Conservation (phyloP, 805 yeast species). For the Myxozyma kluyveri region DNA sequence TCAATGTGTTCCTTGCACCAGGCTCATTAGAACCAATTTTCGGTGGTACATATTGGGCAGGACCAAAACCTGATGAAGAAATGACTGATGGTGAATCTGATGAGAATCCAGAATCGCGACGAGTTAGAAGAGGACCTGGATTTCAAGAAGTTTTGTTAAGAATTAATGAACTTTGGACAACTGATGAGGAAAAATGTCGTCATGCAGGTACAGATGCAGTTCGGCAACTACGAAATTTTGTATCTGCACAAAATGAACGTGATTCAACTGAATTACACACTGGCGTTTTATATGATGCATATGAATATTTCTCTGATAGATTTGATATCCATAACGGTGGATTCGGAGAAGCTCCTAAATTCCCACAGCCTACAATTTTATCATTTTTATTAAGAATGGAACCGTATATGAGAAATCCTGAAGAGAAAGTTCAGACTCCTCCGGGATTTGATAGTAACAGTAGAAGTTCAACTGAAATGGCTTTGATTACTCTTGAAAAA, state of each 20-base stretch:
- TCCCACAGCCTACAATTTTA: slow-evolving; percentile 38
- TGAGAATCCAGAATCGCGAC: slow-evolving; percentile 1
- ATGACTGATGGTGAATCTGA: slow-evolving; percentile 22
- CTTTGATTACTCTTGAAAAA: slow-evolving; percentile 33
- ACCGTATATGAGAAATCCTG: slow-evolving; percentile 5
- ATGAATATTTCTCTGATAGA: slow-evolving; percentile 32
- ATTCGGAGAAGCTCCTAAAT: slow-evolving; percentile 40
- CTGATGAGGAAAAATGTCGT: slow-evolving; percentile 34
- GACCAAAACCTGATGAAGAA: slow-evolving; percentile 35
- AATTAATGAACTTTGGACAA: slow-evolving; percentile 37
- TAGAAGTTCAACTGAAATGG: slow-evolving; percentile 28
- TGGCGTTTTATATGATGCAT: slow-evolving; percentile 27
- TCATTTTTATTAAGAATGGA: slow-evolving; percentile 30
- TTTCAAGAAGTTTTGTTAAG: slow-evolving; percentile 37
- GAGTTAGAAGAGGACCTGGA: slow-evolving; percentile 19
- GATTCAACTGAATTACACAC: slow-evolving; percentile 8
- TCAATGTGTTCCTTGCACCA: slow-evolving; percentile 42
- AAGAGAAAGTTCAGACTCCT: slow-evolving; percentile 18
- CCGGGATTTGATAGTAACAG: background rate
- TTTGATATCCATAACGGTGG: slow-evolving; percentile 38
- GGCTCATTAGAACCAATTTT: slow-evolving; percentile 38
- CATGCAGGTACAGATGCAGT: slow-evolving; percentile 33
- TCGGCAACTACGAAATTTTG: slow-evolving; percentile 31
- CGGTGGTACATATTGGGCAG: slow-evolving; percentile 43
- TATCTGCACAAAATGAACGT: slow-evolving; percentile 22